Percentiles rank a stretch among this genome's conserved stretches.
phyloP scores from a whole-genome alignment of 2,329 filamentous ascomycete genomes.

The Pseudogymnoascus sp. region DNA sequence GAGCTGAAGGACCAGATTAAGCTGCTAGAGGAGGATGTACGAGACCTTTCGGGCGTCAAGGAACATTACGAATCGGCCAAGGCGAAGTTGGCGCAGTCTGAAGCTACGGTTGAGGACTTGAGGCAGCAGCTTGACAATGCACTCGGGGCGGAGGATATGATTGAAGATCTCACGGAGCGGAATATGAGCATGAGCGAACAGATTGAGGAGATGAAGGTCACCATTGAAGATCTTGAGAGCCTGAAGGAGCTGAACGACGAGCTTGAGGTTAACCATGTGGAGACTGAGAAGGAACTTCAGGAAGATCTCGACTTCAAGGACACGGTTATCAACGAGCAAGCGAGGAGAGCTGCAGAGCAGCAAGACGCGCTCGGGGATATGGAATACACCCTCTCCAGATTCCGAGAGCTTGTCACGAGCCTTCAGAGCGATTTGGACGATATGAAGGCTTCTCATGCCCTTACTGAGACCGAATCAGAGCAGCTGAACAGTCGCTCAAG shows the following conservation, averaged over 20 bases:
- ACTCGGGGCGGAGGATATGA: slow-evolving; percentile 83
- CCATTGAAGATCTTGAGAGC: slow-evolving; percentile 80
- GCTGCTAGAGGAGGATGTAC: slow-evolving; percentile 64
- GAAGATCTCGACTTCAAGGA: slow-evolving; percentile 89
- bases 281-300: slow-evolving; percentile 89
- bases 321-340: slow-evolving; percentile 73
- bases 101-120: slow-evolving; percentile 75
- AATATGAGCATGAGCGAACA: slow-evolving; percentile 78
- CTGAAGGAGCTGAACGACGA: slow-evolving; percentile 92
- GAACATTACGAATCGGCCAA: slow-evolving; percentile 63
- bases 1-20: slow-evolving; percentile 71
- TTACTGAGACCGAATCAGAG: slow-evolving; percentile 87
- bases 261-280: slow-evolving; percentile 84
- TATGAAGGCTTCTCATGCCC: slow-evolving; percentile 82
- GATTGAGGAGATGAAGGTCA: slow-evolving; percentile 72
- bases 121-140: slow-evolving; percentile 86
- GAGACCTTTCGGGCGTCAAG: slow-evolving; percentile 59
- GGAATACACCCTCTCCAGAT: slow-evolving; percentile 82
- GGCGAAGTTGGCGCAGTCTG: slow-evolving; percentile 64
- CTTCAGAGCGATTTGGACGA: slow-evolving; percentile 84
- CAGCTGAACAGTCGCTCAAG: slow-evolving; percentile 82
- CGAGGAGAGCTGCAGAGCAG: slow-evolving; percentile 64
- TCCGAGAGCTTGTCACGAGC: slow-evolving; percentile 80
- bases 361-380: slow-evolving; percentile 77
- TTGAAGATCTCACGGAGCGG: slow-evolving; percentile 82